Conservation (phyloP, 148 eudicot species). For the Vaccinium corymbosum region DNA sequence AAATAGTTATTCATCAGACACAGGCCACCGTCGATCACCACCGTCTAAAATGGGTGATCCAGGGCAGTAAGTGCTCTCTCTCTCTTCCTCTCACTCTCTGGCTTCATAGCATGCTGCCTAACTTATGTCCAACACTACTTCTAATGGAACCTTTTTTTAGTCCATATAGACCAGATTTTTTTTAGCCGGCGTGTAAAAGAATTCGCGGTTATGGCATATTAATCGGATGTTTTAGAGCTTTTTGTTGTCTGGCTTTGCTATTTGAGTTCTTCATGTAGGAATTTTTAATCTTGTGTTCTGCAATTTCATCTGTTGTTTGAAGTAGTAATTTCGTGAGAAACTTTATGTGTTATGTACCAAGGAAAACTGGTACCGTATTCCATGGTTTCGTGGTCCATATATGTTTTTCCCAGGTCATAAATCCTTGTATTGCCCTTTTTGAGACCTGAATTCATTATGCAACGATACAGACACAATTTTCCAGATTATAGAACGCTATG, state of each 20-base stretch:
- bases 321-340: neutral
- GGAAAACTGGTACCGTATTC: too few species aligned
- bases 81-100: slow-evolving; percentile 7
- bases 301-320: neutral
- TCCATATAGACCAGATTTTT: neutral
- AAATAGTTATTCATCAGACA: neutral
- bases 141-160: neutral
- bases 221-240: neutral
- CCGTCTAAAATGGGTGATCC: slow-evolving; percentile 21
- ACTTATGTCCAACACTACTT: neutral
- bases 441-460: neutral
- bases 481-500: neutral
- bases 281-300: neutral
- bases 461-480: neutral
- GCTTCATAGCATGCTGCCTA: neutral
- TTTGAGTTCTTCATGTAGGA: neutral
- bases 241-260: neutral
- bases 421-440: neutral
- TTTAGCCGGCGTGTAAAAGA: neutral
- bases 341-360: neutral
- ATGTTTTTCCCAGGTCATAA: neutral
- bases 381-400: neutral
- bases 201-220: neutral
- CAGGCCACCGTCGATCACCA: neutral
- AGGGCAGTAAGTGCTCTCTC: slow-evolving; percentile 13